Percentiles rank a stretch among this genome's conserved stretches.
These are phyloP conservation scores for Chrysopogon serrulatus DNA, from an alignment of 176 grass and related monocot species.

Conservation along the genomic window DNA sequence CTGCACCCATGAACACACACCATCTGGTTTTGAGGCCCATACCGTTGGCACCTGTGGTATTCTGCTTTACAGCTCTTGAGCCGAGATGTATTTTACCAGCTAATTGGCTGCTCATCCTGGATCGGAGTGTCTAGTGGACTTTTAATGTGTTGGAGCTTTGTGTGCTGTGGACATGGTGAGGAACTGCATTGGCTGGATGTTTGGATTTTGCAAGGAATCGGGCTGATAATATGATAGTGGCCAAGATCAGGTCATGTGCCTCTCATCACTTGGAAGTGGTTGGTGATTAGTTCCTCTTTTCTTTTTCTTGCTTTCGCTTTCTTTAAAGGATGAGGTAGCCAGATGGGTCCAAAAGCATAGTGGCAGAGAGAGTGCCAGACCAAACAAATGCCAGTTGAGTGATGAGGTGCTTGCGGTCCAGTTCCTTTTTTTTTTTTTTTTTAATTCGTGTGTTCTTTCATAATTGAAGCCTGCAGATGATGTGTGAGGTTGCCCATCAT, in stretches of 20 bases:
- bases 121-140: neutral
- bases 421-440: neutral
- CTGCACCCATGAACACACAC: neutral
- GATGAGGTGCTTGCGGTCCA: neutral
- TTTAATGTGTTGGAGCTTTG: too few relatives aligned
- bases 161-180: neutral
- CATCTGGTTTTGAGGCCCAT: conserved; percentile 21
- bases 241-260: neutral
- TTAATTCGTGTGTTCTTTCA: neutral
- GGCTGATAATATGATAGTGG: too few relatives aligned
- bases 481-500: neutral
- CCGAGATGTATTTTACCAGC: neutral
- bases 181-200: neutral
- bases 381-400: neutral
- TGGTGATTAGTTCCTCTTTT: too few relatives aligned
- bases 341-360: neutral
- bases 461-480: neutral
- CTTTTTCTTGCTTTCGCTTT: neutral
- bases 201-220: neutral
- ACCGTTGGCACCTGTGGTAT: conserved; percentile 53
- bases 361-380: neutral
- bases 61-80: conserved; percentile 19
- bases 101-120: conserved; percentile 2
- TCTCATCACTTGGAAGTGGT: neutral
- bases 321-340: neutral